Conservation (phyloP, 2,329 filamentous ascomycete genomes). For the Xylaria digitata region DNA sequence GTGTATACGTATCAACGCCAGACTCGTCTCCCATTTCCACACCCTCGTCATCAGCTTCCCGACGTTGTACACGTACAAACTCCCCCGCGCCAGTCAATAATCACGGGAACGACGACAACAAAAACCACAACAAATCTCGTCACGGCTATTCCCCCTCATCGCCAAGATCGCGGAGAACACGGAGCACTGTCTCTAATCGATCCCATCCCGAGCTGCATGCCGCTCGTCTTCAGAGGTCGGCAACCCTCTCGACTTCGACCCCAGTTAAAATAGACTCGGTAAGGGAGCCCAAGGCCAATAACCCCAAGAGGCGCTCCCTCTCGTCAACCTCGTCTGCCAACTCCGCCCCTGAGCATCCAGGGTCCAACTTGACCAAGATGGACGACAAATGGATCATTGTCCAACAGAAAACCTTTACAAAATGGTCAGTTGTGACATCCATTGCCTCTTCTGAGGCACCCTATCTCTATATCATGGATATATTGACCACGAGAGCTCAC, state of each 20-base stretch:
- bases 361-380: conserved; percentile 65
- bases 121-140: conserved; percentile 19
- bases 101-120: conserved; percentile 12
- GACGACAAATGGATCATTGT: conserved; percentile 79
- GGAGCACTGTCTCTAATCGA: conserved; percentile 39
- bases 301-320: conserved; percentile 51
- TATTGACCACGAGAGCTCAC: conserved; percentile 38
- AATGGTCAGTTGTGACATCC: conserved; percentile 73
- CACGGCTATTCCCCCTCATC: conserved; percentile 38
- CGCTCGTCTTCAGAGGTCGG: conserved; percentile 60
- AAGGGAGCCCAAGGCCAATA: conserved; percentile 49
- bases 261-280: conserved; percentile 44
- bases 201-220: conserved; percentile 58
- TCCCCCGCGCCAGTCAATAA: conserved; percentile 23
- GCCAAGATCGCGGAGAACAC: conserved; percentile 41
- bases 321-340: conserved; percentile 58
- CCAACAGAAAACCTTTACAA: conserved; percentile 99
- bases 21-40: conserved; percentile 30
- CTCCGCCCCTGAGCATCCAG: conserved; percentile 60
- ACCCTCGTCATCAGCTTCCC: conserved; percentile 20
- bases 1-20: conserved; percentile 41
- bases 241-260: conserved; percentile 51
- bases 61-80: conserved; percentile 7
- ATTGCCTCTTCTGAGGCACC: conserved; percentile 34
- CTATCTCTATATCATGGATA: conserved; percentile 27